These are phyloP conservation scores for Suhomyces terraborum DNA, from an alignment of 1,139 yeast species.

Conservation along the genomic window DNA sequence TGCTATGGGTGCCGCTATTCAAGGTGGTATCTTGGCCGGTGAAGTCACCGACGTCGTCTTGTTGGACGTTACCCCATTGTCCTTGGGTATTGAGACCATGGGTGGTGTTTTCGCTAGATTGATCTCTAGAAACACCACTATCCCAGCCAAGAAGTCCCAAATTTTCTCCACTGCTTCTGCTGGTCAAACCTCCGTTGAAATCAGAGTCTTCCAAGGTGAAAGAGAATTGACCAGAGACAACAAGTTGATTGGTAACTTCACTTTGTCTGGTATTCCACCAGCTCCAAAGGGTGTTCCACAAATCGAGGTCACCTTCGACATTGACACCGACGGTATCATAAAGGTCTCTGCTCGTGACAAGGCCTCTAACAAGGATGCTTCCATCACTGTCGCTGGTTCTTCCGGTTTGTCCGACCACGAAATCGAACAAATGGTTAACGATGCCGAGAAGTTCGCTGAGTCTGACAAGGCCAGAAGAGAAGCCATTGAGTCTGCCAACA, in stretches of 20 bases:
- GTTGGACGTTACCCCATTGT: conserved; percentile 95
- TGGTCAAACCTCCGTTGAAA: conserved; percentile 98
- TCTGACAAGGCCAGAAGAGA: conserved; percentile 95
- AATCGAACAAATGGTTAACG: conserved; percentile 97
- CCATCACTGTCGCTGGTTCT: conserved; percentile 98
- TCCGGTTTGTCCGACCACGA: conserved; percentile 96
- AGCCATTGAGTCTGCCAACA: conserved; percentile 93
- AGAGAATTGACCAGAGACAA: conserved; percentile 98
- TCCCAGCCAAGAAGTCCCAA: conserved; percentile 96
- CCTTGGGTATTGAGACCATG: conserved; percentile 96
- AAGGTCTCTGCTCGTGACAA: conserved; percentile 98
- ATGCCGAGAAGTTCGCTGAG: conserved; percentile 97
- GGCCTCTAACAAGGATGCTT: conserved; percentile 97
- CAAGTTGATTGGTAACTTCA: conserved; percentile 97
- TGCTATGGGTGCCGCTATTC: conserved; percentile 99
- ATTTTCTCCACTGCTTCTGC: conserved; percentile 98
- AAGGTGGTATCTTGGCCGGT: conserved; percentile 98
- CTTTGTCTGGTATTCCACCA: conserved; percentile 95
- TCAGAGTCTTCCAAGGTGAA: conserved; percentile 99
- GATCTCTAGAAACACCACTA: conserved; percentile 96
- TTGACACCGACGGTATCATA: conserved; percentile 98
- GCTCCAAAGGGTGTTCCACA: conserved; percentile 99
- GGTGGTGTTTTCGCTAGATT: conserved; percentile 99
- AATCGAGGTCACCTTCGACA: conserved; percentile 96
- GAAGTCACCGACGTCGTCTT: conserved; percentile 94